Percentiles rank a stretch among this genome's conserved stretches.
Evolutionary conservation across 1,284 basidiomycete species (phyloP).

Genomic region (Amylostereum areolatum): DNA sequence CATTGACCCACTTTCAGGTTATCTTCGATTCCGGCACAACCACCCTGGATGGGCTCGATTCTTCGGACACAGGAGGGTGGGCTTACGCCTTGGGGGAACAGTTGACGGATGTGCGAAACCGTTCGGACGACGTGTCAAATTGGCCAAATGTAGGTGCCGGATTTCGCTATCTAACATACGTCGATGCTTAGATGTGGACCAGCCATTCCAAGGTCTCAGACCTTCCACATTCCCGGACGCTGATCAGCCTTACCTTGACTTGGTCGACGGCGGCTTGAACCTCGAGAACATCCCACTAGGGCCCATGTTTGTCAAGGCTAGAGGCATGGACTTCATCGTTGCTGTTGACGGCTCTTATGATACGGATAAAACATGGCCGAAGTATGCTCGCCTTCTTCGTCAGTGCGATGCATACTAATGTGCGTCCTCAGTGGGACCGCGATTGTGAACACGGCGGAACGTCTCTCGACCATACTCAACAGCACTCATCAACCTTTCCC

Average conservation of each 20-base stretch:
- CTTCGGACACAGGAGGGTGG: slow-evolving; percentile 30
- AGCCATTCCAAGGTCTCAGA: slow-evolving; percentile 50
- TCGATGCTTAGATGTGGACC: background rate
- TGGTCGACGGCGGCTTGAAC: slow-evolving; percentile 59
- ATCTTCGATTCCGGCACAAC: slow-evolving; percentile 37
- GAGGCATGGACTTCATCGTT: slow-evolving; percentile 64
- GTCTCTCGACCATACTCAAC: slow-evolving; percentile 40
- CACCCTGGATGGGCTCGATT: slow-evolving; percentile 33
- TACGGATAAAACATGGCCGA: slow-evolving; percentile 57
- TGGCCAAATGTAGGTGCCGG: slow-evolving; percentile 48
- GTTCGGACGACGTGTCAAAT: slow-evolving; percentile 56
- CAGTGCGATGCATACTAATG: background rate
- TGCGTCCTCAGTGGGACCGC: slow-evolving; percentile 39
- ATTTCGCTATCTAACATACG: background rate
- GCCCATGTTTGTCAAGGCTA: slow-evolving; percentile 56
- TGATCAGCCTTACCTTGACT: slow-evolving; percentile 41
- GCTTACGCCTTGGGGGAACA: slow-evolving; percentile 43
- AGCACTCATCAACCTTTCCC: slow-evolving; percentile 57
- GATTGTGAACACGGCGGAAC: slow-evolving; percentile 31
- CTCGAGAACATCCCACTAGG: slow-evolving; percentile 61
- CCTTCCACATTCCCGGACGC: slow-evolving; percentile 36
- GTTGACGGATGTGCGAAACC: slow-evolving; percentile 41
- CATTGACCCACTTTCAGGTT: background rate
- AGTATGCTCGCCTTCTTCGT: slow-evolving; percentile 35
- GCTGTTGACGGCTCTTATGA: slow-evolving; percentile 64